Evolutionary conservation across 225 moss, liverwort and hornwort genomes (phyloP), one percentile per base, ranked within the genome.

Genomic region (Rhytidiadelphus loreus): DNA sequence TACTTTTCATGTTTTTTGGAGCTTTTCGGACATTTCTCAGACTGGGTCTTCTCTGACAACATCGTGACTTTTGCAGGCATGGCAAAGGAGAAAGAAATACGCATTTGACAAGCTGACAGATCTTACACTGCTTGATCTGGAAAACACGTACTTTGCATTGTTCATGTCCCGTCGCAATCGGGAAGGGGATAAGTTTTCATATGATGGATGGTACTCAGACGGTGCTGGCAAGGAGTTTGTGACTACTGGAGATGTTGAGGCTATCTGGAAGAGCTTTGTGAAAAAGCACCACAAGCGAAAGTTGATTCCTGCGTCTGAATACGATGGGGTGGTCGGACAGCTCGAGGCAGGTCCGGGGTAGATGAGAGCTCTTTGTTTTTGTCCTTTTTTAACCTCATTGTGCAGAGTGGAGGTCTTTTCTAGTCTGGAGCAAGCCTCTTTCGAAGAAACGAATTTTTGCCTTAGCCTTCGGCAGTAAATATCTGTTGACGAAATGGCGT

Each of bases 11-110:
- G 22, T 1, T 69, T 85, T 71, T 88, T 71, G 28, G 28, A 88
- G 61, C 61, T 53, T 64, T 17, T 84, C 15, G 66, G 69, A 44
- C 32, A 32, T 77, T 83, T 41, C 9, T 7, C 63, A 29, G 56
- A 12, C 26, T 17, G 7, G 11, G 53, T 46, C 62, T 30, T 83
- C 18, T 88, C 84, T 89, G 72, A 90, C 44, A 87, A 48, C 21
- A 71, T 71, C 4, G 21, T 61, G 39, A 50, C 50, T 37, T 59
- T 48, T 55, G 85, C 77, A 94, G 94, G 94, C 94, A 60, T 94
- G 94, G 94, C 92, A 94, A 94, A 88, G 94, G 89, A 91, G 94
- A 86, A 94, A 94, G 92, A 94, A 94, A 86, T 94, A 94, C 9
- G 94, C 94, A n/a, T 94, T 94, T 32, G 94, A 94, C 86, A 94